Evolutionary conservation across 2,329 filamentous ascomycete genomes (phyloP).

Genomic region (Talaromyces rugulosus): DNA sequence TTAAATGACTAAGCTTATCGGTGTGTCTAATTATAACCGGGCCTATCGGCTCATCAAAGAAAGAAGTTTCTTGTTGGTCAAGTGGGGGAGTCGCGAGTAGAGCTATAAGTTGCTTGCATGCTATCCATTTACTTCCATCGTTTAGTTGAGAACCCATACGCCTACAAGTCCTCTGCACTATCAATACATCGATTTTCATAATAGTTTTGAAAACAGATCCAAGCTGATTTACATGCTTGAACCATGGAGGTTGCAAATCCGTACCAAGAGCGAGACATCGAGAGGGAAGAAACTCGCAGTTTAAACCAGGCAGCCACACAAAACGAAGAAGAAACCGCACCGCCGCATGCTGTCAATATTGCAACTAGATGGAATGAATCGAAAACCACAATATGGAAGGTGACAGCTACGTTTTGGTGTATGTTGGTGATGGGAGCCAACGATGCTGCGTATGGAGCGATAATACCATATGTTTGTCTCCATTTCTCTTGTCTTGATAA

Average conservation of each 20-base stretch:
- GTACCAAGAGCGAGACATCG: neutral
- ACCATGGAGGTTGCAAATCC: neutral
- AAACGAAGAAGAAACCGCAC: slow-evolving; percentile 17
- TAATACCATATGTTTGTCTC: slow-evolving; percentile 49
- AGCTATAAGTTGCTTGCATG: too few relatives aligned
- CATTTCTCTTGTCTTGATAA: neutral
- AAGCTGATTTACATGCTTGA: too few relatives aligned
- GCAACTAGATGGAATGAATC: slow-evolving; percentile 45
- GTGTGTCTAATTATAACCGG: too few relatives aligned
- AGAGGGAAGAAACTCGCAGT: neutral
- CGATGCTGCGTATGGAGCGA: slow-evolving; percentile 48
- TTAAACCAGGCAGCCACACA: neutral
- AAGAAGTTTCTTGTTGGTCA: too few relatives aligned
- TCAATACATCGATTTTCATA: too few relatives aligned
- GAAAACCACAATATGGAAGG: slow-evolving; percentile 45
- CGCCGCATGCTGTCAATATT: slow-evolving; percentile 20
- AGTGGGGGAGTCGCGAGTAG: too few relatives aligned
- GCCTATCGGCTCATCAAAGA: too few relatives aligned
- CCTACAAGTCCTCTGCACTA: too few relatives aligned
- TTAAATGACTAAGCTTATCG: too few relatives aligned
- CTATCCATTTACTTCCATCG: too few relatives aligned
- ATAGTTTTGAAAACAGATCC: too few relatives aligned
- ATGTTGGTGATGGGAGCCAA: slow-evolving; percentile 57
- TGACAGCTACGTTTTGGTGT: slow-evolving; percentile 53
- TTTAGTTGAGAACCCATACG: too few relatives aligned